Base-by-base conservation (phyloP, 345 rosid genomes). In the Turnera subulata region DNA sequence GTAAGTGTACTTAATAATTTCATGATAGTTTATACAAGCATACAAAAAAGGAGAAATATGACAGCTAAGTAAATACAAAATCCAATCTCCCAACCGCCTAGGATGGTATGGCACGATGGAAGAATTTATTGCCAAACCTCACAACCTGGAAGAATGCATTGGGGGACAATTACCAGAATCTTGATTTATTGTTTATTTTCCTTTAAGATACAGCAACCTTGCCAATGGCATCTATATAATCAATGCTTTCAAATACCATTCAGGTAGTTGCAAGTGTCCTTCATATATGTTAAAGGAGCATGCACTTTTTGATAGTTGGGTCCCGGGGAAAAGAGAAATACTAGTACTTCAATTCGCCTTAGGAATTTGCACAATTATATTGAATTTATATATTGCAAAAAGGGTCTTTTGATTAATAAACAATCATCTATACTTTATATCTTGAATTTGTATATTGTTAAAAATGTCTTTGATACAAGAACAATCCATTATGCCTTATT, bases 81-180 rank as follows among this genome's bases (percentile, higher is more conserved):
- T 23, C 17, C 2, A 23, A 35, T 25, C 60, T 43, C 22, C 60
- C 43, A 56, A 17, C 50, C 33, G 24, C 20, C 10, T 43, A 6
- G 50, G 9, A 44, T 10, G 40, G 17, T 25, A 56, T 19, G 50
- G 15, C 37, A 24, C 42, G 48, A 24, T 56, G 5, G 35, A n/a
- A n/a, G 33, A 14, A 23, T 23, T 49, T 20, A 9, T 56, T 58
- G 24, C 62, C 18, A 33, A 58, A 46, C 51, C 44, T 33, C 61
- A n/a, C 21, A 29, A 33, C 44, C 35, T 37, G 16, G 9, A 10
- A 33, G 15, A 33, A 20, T 20, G n/a, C 24, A 46, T 6, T 26
- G 8, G 7, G 38, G 6, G 5, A 45, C 18, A 29, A 16, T 55
- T 13, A 12, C 32, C 18, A 44, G 3, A 26, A 22, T 9, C 17